These are phyloP conservation scores for Myrica gale DNA, from an alignment of 306 rosid species.

Conservation along the genomic window DNA sequence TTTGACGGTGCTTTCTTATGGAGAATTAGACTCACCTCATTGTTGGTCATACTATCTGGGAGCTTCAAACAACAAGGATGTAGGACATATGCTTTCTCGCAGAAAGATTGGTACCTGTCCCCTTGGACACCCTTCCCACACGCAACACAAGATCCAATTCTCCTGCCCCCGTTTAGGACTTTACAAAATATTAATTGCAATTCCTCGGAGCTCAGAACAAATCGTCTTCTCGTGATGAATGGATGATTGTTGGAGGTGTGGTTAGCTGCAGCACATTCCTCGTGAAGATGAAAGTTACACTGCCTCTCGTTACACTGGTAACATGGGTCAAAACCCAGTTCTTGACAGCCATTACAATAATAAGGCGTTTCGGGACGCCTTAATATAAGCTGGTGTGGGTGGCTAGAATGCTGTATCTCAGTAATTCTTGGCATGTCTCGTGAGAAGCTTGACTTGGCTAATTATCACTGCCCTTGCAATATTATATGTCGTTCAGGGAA, in stretches of 20 bases:
- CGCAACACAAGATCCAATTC: not conserved
- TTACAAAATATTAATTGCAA: too few relatives aligned
- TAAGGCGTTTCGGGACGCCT: not conserved
- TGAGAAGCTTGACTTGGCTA: not conserved
- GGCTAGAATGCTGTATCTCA: not conserved
- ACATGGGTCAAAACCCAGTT: not conserved
- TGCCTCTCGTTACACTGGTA: too few relatives aligned
- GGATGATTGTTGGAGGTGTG: too few relatives aligned
- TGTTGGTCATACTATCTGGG: not conserved
- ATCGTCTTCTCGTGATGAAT: too few relatives aligned
- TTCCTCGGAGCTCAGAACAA: too few relatives aligned
- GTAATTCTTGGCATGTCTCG: not conserved
- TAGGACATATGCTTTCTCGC: not conserved
- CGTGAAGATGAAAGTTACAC: not conserved
- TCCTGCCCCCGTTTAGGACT: not conserved
- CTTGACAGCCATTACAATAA: not conserved
- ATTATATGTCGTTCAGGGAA: too few relatives aligned
- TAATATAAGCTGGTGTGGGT: not conserved
- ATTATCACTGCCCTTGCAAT: too few relatives aligned
- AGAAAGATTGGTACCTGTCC: not conserved
- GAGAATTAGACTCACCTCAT: not conserved
- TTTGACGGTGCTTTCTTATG: not conserved
- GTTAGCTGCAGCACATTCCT: too few relatives aligned
- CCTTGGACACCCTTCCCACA: not conserved
- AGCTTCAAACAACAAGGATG: conserved; percentile 1